Conservation (phyloP, 257 asterid genomes). For the Solanum okadae region DNA sequence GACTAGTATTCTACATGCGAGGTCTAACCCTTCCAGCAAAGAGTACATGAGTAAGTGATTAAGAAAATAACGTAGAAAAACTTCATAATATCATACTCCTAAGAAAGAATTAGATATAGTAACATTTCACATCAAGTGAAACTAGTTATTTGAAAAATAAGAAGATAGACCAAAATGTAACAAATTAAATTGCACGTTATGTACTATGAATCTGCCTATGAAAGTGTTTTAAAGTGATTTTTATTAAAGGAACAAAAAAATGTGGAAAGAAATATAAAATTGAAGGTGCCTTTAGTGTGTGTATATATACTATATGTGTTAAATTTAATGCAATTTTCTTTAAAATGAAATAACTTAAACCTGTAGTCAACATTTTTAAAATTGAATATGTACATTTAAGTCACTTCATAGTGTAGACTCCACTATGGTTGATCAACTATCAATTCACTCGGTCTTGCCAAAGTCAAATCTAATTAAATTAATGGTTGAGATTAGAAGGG, state of each 20-base stretch:
- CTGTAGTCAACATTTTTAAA: not conserved
- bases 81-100: not conserved
- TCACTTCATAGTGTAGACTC: not conserved
- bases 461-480: not conserved
- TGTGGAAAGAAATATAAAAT: not conserved
- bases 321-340: not conserved
- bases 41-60: not conserved
- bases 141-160: not conserved
- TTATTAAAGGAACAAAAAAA: not conserved
- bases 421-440: not conserved
- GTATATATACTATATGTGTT: not conserved
- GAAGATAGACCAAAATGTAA: not conserved
- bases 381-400: not conserved
- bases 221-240: not conserved
- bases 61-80: not conserved
- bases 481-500: not conserved
- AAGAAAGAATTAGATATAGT: not conserved
- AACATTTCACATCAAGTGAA: not conserved
- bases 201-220: not conserved
- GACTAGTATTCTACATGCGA: not conserved
- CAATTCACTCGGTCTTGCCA: not conserved
- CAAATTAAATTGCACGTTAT: not conserved
- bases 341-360: not conserved
- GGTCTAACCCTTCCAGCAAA: not conserved
- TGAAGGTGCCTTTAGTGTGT: not conserved